These are phyloP conservation scores for Elaeis guineensis DNA, from an alignment of 176 grass and related monocot species.

Conservation along the genomic window DNA sequence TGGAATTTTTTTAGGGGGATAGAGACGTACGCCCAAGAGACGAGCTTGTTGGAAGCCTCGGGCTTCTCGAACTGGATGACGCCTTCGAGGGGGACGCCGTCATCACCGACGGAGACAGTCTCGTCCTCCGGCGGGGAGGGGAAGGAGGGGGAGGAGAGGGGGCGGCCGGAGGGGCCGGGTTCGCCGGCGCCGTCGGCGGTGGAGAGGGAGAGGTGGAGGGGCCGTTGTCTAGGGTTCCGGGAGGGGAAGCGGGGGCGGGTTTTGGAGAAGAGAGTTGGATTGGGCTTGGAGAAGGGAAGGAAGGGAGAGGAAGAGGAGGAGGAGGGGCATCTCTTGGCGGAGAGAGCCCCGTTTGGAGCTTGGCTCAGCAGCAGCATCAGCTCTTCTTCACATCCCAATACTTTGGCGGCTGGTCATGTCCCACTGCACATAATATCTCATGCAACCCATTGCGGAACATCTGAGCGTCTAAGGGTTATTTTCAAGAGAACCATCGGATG, in stretches of 20 bases:
- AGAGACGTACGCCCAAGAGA: constrained; percentile 64
- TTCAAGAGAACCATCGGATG: no score
- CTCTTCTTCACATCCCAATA: neutral
- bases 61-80: constrained; percentile 77
- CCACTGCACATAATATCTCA: no score
- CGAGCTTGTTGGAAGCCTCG: constrained; percentile 37
- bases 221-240: constrained; percentile 13
- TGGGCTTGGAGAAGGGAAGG: constrained; percentile 17
- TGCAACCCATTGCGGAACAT: no score
- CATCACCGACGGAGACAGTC: constrained; percentile 36
- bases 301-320: neutral
- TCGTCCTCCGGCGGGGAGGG: constrained; percentile 30
- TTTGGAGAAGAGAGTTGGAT: constrained; percentile 43
- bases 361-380: constrained; percentile 73
- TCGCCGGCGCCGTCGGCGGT: constrained; percentile 21
- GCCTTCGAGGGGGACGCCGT: constrained; percentile 70
- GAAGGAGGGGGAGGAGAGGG: neutral
- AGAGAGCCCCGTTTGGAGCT: constrained; percentile 72
- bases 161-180: constrained; percentile 10
- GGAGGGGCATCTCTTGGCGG: constrained; percentile 43
- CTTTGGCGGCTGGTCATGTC: neutral
- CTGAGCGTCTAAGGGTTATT: no score
- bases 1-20: neutral
- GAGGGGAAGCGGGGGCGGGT: constrained; percentile 11
- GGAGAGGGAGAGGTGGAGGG: constrained; percentile 17